Evolutionary conservation across 2,329 filamentous ascomycete species (phyloP).

Genomic region (Ceratocystis huliohia): DNA sequence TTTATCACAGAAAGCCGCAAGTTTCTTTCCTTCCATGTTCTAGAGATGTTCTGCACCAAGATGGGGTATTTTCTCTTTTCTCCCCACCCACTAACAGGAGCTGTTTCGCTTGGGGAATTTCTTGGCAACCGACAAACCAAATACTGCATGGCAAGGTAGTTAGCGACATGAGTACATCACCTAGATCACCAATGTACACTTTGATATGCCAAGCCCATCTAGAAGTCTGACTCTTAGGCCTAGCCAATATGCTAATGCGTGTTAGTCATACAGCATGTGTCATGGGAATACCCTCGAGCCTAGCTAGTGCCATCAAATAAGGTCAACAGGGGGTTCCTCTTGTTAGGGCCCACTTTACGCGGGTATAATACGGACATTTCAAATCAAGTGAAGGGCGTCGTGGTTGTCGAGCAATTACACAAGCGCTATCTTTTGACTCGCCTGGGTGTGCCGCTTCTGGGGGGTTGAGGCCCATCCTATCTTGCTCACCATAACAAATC

Average conservation of each 20-base stretch:
- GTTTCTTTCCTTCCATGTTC: no score
- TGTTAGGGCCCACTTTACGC: background rate
- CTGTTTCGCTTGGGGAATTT: no score
- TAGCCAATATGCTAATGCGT: background rate
- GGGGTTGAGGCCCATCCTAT: background rate
- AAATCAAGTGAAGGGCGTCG: background rate
- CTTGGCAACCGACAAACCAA: no score
- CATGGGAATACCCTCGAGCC: background rate
- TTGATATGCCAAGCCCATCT: no score
- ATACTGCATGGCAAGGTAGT: no score
- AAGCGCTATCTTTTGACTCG: background rate
- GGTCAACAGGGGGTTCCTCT: background rate
- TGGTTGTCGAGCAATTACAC: background rate
- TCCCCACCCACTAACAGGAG: no score
- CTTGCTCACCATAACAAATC: background rate
- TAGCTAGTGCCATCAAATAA: background rate
- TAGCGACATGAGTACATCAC: no score
- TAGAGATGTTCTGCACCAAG: no score
- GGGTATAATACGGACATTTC: background rate
- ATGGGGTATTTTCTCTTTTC: no score
- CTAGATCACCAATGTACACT: no score
- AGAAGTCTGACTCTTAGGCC: background rate
- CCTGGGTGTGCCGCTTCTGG: background rate
- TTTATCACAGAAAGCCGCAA: no score
- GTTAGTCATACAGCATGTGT: slow-evolving; percentile 8